phyloP scores from a whole-genome alignment of 176 grass and related monocot species.

The Triticum timopheevii region DNA sequence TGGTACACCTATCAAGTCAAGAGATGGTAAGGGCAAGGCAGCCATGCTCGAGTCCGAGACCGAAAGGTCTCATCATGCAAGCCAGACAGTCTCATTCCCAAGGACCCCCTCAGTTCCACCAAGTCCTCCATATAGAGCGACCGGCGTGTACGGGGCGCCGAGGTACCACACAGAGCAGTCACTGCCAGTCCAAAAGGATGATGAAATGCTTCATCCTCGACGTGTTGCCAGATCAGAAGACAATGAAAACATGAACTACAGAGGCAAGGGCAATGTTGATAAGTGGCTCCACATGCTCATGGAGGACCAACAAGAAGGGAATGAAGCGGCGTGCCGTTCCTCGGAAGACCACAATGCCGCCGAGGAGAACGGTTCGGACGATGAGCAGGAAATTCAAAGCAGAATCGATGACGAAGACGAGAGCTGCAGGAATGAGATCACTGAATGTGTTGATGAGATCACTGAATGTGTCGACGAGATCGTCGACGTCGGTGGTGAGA shows the following conservation, averaged over 20 bases:
- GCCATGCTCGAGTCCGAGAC: constrained; percentile 9
- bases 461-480: constrained; percentile 47
- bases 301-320: constrained; percentile 46
- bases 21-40: constrained; percentile 19
- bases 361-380: not conserved
- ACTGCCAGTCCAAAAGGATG: constrained; percentile 9
- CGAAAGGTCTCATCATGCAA: constrained; percentile 25
- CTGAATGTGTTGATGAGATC: constrained; percentile 40
- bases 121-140: constrained; percentile 42
- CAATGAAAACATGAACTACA: constrained; percentile 44
- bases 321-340: not conserved
- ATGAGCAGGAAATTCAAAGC: constrained; percentile 27
- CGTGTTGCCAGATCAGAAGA: constrained; percentile 36
- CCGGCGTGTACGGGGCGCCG: not conserved
- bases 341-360: not conserved
- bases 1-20: constrained; percentile 34
- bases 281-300: constrained; percentile 78
- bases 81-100: constrained; percentile 29
- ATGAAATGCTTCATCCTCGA: not conserved
- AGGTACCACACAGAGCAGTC: constrained; percentile 29
- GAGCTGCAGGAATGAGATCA: constrained; percentile 33
- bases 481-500: constrained; percentile 25
- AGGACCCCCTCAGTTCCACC: constrained; percentile 40
- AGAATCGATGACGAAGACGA: constrained; percentile 8
- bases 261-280: constrained; percentile 65